phyloP scores from a whole-genome alignment of 768 basidiomycete genomes.

The Boletus rubescentipes region DNA sequence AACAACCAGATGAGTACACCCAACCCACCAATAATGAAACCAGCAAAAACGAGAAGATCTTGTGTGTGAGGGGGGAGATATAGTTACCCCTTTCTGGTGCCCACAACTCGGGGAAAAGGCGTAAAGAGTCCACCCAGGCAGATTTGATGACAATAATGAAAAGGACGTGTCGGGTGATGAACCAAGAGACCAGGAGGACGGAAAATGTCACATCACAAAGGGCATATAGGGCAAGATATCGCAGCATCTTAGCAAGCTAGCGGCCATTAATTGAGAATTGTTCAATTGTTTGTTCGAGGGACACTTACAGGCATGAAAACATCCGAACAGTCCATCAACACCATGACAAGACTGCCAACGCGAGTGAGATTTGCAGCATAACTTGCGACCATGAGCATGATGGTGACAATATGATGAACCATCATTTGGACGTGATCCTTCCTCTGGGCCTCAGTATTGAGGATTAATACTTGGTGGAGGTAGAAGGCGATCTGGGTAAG shows the following conservation, averaged over 20 bases:
- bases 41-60: constrained; percentile 54
- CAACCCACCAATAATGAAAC: constrained; percentile 57
- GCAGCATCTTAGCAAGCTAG: constrained; percentile 91
- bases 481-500: no score
- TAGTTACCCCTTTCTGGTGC: constrained; percentile 33
- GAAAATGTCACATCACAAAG: constrained; percentile 76
- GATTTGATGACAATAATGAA: constrained; percentile 72
- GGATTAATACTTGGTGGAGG: no score
- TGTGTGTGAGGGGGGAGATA: constrained; percentile 44
- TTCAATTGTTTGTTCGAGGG: not conserved
- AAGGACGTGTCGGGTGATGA: constrained; percentile 82
- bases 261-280: not conserved
- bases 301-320: constrained; percentile 82
- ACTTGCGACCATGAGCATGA: constrained; percentile 70
- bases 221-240: constrained; percentile 67
- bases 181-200: constrained; percentile 87
- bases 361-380: constrained; percentile 86
- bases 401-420: constrained; percentile 89
- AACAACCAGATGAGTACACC: not conserved
- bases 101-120: constrained; percentile 36
- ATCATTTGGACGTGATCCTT: constrained; percentile 97
- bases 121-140: constrained; percentile 49
- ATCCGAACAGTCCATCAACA: constrained; percentile 93
- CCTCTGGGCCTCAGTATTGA: not conserved
- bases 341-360: constrained; percentile 84